Evolutionary conservation across 352 stramenopile genomes (phyloP), one percentile per base, ranked within the genome.

Genomic region (Globisporangium mamillatum): DNA sequence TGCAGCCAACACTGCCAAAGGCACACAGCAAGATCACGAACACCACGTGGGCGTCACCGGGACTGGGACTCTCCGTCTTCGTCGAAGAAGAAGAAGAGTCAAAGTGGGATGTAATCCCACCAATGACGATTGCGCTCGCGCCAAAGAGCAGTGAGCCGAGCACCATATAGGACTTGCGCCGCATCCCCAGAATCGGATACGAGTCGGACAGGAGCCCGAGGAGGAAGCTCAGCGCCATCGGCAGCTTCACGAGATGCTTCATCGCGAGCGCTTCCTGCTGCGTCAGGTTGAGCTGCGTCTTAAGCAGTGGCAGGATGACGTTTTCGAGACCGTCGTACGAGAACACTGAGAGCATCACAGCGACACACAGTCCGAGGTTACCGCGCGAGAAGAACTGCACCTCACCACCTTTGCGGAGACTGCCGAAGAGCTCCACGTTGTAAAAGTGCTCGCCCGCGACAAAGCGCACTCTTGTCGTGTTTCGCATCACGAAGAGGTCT

Each of bases 381-480:
- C 73, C 70, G 44, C 52, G 59, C n/a, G 75, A 79, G 55, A 79
- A 71, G 65, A 81, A 75, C 36, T 57, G 68, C 44, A 75, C 64
- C 36, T 65, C 52, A 2, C 62, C 53, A 22, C 75, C 75, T 32
- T 76, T 71, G 64, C 75, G 75, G 0, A 81, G 60, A 68, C 64
- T 77, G 1, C 46, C 58, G 29, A 73, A 84, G 41, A 81, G 77
- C 58, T 84, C 73, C 3, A 76, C 64, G 50, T 82, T 84, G 66
- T 82, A 86, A 5, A 86, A 90, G 68, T 89, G 77, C 60, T 88
- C 81, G 9, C 85, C 83, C 1, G 81, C 80, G 36, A 91, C 82
- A 67, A 84, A 92, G 66, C 79, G 84, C 46, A 52, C 53, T 20
- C 54, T n/a, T 34, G 38, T 68, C 16, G 63, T 60, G 48, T 63